Evolutionary conservation across 208 protist species (phyloP), one percentile per base, ranked within the genome.

Genomic region (Borovskyia barvae): DNA sequence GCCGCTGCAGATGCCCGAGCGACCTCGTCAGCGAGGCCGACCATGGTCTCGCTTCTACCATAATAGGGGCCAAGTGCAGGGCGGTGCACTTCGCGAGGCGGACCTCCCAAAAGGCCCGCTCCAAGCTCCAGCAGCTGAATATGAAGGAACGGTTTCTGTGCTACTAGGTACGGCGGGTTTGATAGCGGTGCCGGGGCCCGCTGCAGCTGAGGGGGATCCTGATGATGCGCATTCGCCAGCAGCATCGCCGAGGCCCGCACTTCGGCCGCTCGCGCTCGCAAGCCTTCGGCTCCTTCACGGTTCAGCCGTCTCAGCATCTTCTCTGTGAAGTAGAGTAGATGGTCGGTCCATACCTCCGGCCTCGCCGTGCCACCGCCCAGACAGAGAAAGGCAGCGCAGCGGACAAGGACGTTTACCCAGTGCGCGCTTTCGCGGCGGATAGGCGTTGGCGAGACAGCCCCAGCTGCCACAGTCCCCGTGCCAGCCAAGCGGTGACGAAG

Each of bases 311-410:
- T 24, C 25, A 57, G 28, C 12, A 41, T 42, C 5, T 50, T 48
- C 32, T 80, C 72, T 15, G 79, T 33, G 22, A 60, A 47, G 52
- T 75, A 87, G 48, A 71, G 69, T 17, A 90, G 66, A 25, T 76
- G 77, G 42, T 88, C 77, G 0, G 66, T 69, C 80, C 83, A 93
- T 46, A 88, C 74, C 37, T 90, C 76, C 1, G 63, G 59, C 40
- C 63, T 52, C 32, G 72, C 68, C 1, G 77, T 83, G 37, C 87
- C 83, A 26, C 87, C 83, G 30, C 87, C 87, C 7, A 93, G 75
- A 20, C 79, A 43, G 14, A 93, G 49, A 25, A 89, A 70, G 20
- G 73, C 77, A 0, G 58, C 66, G 70, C 75, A 85, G n/a, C 80
- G 80, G 2, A 73, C 45, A 11, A 90, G 30, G 9, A 80, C 63